These are phyloP conservation scores for Handroanthus guayacan DNA, from an alignment of 257 asterid species.

Conservation along the genomic window DNA sequence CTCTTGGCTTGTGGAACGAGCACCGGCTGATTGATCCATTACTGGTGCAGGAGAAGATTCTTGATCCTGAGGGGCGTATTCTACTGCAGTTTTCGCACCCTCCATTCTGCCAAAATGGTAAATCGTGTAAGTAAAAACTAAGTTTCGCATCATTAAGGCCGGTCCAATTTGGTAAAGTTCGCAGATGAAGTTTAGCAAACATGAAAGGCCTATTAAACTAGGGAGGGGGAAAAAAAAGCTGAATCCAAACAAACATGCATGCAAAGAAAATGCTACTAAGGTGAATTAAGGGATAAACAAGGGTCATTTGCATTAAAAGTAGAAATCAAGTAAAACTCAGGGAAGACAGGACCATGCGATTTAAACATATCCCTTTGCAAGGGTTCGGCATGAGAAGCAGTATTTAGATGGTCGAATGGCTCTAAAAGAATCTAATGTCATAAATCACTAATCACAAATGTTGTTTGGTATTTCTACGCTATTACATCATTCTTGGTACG, in stretches of 20 bases:
- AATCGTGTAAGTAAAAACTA: conserved; percentile 4
- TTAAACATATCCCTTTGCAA: conserved; percentile 1
- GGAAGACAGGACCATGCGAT: not conserved
- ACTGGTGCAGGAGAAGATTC: conserved; percentile 51
- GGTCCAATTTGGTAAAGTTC: no score
- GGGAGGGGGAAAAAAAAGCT: not conserved
- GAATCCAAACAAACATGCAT: not conserved
- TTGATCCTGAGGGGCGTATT: conserved; percentile 50
- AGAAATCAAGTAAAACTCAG: not conserved
- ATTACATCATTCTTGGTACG: no score
- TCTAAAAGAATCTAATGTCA: not conserved
- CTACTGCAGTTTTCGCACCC: conserved; percentile 49
- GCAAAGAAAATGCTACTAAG: not conserved
- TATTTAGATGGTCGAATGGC: not conserved
- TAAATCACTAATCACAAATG: not conserved
- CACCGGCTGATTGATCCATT: conserved; percentile 46
- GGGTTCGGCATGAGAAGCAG: not conserved
- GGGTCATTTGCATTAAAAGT: no score
- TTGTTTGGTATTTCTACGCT: no score
- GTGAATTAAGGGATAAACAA: no score
- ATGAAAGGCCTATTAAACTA: not conserved
- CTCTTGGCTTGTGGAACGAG: conserved; percentile 38
- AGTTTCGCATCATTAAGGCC: not conserved
- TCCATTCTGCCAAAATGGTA: conserved; percentile 61
- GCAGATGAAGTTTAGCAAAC: no score